Base-by-base conservation (phyloP, 202 grass and related monocot genomes). In the Bolboschoenoplectus hybrid region DNA sequence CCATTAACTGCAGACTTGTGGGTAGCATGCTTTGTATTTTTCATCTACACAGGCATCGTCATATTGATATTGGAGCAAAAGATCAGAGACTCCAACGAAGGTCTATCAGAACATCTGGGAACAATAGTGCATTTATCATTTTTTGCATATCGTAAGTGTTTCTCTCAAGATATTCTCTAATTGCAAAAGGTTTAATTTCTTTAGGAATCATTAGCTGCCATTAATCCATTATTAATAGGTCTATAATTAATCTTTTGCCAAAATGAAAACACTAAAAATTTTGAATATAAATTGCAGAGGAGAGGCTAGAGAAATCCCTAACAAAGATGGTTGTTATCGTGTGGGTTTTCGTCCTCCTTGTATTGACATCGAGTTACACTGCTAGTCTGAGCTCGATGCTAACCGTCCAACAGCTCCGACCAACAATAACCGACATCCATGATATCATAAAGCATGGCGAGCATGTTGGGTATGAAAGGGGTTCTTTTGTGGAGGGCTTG, bases 351-450 rank as follows among this genome's bases (percentile, higher is more conserved):
- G 62, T 92, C 5, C 63, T 94, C 6, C 65, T 94, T 1, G 82
- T 90, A 46, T 41, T 94, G 12, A 85, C 64, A 35, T 87, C 92
- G 52, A 79, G 90, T 63, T 94, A 94, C 16, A 90, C 90, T 0
- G 90, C 90, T 1, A 94, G 60, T 9, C 68, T 94, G 17, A 4
- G 85, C 39, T 92, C 92, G 1, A 92, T 94, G 77, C 62, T 94
- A 1, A 94, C 92, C 1, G 82, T 90, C 5, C 85, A 89, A 4
- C 85, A 92, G 14, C 85, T 87, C 13, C 20, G 68, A 26, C 89
- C 89, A 36, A 87, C 88, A 2, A 32, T 89, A 20, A 92, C 45
- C 1, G 65, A 83, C 20, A 4, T 91, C 5, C 32, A 88, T 39
- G 88, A 94, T 11, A 81, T 94, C 6, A 63, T 72, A 19, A 88